Evolutionary conservation across 306 rosid genomes (phyloP), one percentile per base, ranked within the genome.

Genomic region (Citrullus mucosospermus): DNA sequence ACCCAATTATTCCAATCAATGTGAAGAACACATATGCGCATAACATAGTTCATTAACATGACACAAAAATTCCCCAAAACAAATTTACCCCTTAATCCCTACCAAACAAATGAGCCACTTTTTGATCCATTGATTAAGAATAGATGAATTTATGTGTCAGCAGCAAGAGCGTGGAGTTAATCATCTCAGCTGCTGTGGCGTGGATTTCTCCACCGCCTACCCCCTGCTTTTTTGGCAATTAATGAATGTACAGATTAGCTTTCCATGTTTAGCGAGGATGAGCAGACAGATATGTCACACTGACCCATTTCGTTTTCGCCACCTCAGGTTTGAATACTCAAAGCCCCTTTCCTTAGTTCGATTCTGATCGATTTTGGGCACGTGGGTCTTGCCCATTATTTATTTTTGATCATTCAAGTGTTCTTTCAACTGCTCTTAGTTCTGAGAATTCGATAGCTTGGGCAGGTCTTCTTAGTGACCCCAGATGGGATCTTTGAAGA

Each of bases 401-500:
- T 46, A 11, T 1, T 22, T 22, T 70, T 46, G 20, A 70, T 70
- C 57, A 9, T 32, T 34, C 20, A 43, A 28, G 25, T 50, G 25
- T 20, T 7, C 32, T 71, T 50, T 48, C 13, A 12, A 14, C 41
- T 71, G 20, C 44, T 50, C 17, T 30, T 70, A 14, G 79, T 6
- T 36, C 54, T 28, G 48, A 34, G 43, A 51, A 53, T 75, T 56
- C 4, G 46, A 30, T 75, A 32, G 32, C 13, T 32, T n/a, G 3
- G 51, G 34, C 67, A 30, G 72, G 41, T 81, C 15, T 75, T 71
- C 48, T 22, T 77, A 2, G 60, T 77, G 70, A 67, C 11, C 39
- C 69, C 59, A 44, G 73, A 92, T 95, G 98, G 97, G 97, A 44
- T 95, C 96, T 28, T 79, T 91, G 89, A 87, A 88, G 85, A 83